Evolutionary conservation across 768 basidiomycete genomes (phyloP), one percentile per base, ranked within the genome.

Genomic region (Epithele typhae): DNA sequence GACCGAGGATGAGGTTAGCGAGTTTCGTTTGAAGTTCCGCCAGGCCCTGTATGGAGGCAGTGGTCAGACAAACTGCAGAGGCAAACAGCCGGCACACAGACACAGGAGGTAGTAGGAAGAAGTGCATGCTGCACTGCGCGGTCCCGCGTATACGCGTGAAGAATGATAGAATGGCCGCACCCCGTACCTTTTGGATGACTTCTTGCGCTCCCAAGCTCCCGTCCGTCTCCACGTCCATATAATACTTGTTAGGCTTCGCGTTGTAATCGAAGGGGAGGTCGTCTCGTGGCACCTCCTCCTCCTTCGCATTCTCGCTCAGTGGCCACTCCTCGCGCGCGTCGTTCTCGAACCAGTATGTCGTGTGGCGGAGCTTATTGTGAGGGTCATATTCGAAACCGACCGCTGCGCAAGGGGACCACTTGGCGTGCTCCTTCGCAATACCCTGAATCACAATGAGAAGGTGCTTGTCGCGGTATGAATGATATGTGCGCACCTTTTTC

Each of bases 381-480:
- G 96, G 96, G 66, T 99, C 96, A 53, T 99, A 99, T 69, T 99
- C 96, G 54, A 95, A 98, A 7, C 85, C 81, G 15, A 99, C 84
- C 7, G 96, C 92, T 1, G 92, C 88, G 50, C 93, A 89, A 11
- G 96, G 95, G 0, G 92, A 95, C 92, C 95, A 99, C 69, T 99
- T 99, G 11, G 96, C 93, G 62, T 99, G 96, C 64, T 96, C 92
- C 72, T 97, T 97, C 3, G 95, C 92, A 49, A 96, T 85, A 34
- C 95, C 95, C 95, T 97, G 25, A 6, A n/a, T 14, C 35, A 36
- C 8, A 36, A 46, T 45, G 23, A n/a, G 14, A 5, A 30, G 21
- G 38, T 27, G 8, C 39, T 14, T 25, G 15, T n/a, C 35, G 17
- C 12, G 17, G 35, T 36, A n/a, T n/a, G n/a, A n/a, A n/a, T n/a